Conservation (phyloP, 495 filamentous ascomycete species). For the Talaromyces ruber region DNA sequence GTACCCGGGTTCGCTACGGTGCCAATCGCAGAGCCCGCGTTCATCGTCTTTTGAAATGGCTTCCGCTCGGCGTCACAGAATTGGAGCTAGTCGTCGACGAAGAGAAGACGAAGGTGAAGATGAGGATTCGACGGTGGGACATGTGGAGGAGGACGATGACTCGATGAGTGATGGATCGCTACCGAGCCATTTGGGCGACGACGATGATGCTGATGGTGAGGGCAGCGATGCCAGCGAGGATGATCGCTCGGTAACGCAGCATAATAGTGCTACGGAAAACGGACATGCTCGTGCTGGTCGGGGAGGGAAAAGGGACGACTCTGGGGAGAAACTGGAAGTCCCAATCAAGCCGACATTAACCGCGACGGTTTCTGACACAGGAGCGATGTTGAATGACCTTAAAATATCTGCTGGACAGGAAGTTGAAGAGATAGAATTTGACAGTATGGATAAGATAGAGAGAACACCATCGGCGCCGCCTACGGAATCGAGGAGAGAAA, state of each 20-base stretch:
- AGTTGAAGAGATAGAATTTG: slow-evolving; percentile 56
- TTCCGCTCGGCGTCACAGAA: slow-evolving; percentile 55
- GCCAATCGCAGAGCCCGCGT: not conserved
- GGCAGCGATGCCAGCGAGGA: slow-evolving; percentile 69
- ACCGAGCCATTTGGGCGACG: slow-evolving; percentile 65
- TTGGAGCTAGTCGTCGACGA: slow-evolving; percentile 64
- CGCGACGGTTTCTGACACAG: slow-evolving; percentile 57
- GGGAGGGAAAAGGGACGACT: not conserved
- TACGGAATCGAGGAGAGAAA: slow-evolving; percentile 32
- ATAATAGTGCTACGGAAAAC: slow-evolving; percentile 31
- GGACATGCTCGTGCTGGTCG: slow-evolving; percentile 22
- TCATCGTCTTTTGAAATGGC: slow-evolving; percentile 37
- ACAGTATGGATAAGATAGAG: slow-evolving; percentile 38
- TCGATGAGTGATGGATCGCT: slow-evolving; percentile 75
- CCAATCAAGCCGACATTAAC: slow-evolving; percentile 19
- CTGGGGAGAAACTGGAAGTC: slow-evolving; percentile 1
- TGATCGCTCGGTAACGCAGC: slow-evolving; percentile 40
- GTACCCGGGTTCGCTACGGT: slow-evolving; percentile 3
- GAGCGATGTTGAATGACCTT: slow-evolving; percentile 82
- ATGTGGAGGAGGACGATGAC: slow-evolving; percentile 69
- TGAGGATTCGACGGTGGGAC: slow-evolving; percentile 54
- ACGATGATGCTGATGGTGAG: slow-evolving; percentile 58
- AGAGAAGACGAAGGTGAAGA: slow-evolving; percentile 75
- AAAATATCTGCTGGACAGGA: slow-evolving; percentile 47
- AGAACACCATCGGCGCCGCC: slow-evolving; percentile 34